Base-by-base conservation (phyloP, 2,329 filamentous ascomycete genomes). In the Cryphonectria japonica region DNA sequence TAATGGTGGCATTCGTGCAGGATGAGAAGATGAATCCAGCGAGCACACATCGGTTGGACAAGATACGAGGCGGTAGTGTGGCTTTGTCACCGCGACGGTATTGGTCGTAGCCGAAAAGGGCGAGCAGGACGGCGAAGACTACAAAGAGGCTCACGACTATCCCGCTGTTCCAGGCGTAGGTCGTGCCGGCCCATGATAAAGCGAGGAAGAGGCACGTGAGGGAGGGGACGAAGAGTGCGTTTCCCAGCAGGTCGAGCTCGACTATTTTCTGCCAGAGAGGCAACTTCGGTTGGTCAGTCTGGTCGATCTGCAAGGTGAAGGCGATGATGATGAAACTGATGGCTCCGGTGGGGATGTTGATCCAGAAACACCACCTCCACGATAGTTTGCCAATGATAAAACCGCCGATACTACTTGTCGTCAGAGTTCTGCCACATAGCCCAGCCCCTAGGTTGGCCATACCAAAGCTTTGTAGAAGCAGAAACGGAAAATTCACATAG, bases 181-280 rank as follows among this genome's bases (percentile, higher is more conserved):
- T 78, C 22, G 77, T 76, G 3, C 82, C 82, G 34, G 80, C 82
- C 78, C 79, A 83, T 69, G 82, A 81, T 0, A 83, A 75, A 2
- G 82, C 81, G 2, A 83, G 78, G 22, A 84, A 74, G 52, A 82
- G 71, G n/a, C 43, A 69, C 14, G 69, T 71, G 39, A 73, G 59
- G 2, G 69, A 46, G 26, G 71, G 75, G 19, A 79, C 76, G 57
- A 71, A 73, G 39, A 73, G 41, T 8, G 64, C 46, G 0, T 78
- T 77, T 5, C 82, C 82, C 0, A 78, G 67, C 7, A 81, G 73
- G 72, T 84, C 82, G 71, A 83, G 78, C 66, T 83, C 78, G 2
- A 78, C 69, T 14, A 82, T 32, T 71, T 82, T 82, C 71, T 82
- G 62, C 32, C n/a, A 50, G 26, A 69, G 60, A 1, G 50, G 3